Evolutionary conservation across 352 stramenopile species (phyloP), one percentile per base, ranked within the genome.

Genomic region (Phytophthora constricta): DNA sequence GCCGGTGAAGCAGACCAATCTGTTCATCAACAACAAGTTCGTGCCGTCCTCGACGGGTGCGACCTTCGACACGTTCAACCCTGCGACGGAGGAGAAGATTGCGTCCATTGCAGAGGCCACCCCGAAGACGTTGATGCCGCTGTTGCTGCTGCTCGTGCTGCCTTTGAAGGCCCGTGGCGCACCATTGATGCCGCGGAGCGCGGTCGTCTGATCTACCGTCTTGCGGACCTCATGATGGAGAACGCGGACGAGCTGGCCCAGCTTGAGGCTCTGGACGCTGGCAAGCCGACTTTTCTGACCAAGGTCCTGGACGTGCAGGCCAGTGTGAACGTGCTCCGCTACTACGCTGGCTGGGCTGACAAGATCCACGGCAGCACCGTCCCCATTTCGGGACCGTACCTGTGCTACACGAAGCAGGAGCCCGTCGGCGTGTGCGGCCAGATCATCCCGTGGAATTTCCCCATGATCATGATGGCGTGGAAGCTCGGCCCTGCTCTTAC

Each of bases 401-500:
- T 91, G 28, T 86, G 85, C 60, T 80, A 96, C 58, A 86, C 75
- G 8, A 76, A 80, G 60, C 67, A 76, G 31, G 76, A 99, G 72
- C 90, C 96, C 14, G 87, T 99, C 1, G 97, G 96, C 19, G 91
- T 98, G 20, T 91, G 76, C 61, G 90, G 75, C 25, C 74, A 98
- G 23, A 97, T 99, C 61, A 98, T 96, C 58, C 97, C 92, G 27
- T 99, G 97, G 97, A 99, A 99, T 80, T 99, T 99, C 77, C 97
- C 97, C 2, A 74, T 96, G 58, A 92, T 97, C 14, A 98, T 99
- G 96, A 95, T 98, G 49, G 92, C 94, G 13, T 87, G 95, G 42
- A 99, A 99, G 76, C 80, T 96, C 14, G 94, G 68, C 23, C 91
- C 94, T 0, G 93, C 94, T 1, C 68, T 98, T 31, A 78, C 90